These are phyloP conservation scores for Breynia disticha DNA, from an alignment of 441 rosid genomes.

Conservation along the genomic window DNA sequence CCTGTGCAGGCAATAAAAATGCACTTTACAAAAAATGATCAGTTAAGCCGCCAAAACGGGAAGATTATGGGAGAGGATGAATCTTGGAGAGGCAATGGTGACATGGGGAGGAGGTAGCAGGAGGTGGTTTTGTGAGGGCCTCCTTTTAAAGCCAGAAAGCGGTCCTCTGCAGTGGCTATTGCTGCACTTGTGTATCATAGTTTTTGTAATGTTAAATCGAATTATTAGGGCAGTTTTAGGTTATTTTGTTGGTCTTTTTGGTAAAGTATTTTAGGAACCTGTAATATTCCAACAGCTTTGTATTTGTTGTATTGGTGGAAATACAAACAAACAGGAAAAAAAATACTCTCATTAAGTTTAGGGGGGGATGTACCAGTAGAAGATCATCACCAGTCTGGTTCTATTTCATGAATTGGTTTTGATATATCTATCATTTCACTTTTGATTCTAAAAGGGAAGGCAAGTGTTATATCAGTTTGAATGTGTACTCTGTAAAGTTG, in stretches of 20 bases:
- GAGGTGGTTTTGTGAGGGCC: too few relatives aligned
- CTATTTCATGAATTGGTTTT: too few relatives aligned
- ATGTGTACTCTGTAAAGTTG: too few relatives aligned
- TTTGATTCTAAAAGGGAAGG: too few relatives aligned
- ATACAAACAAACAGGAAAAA: conserved; percentile 20
- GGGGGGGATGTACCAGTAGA: neutral
- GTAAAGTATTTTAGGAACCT: conserved; percentile 26
- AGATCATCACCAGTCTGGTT: too few relatives aligned
- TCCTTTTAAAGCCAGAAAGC: too few relatives aligned
- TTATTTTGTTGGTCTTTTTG: conserved; percentile 28
- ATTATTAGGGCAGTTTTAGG: conserved; percentile 35
- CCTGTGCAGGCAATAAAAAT: conserved; percentile 50
- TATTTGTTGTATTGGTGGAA: conserved; percentile 48
- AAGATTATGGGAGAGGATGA: conserved; percentile 42
- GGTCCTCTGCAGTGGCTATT: too few relatives aligned
- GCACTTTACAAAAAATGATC: conserved; percentile 44
- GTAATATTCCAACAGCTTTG: conserved; percentile 39
- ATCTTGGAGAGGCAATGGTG: conserved; percentile 51
- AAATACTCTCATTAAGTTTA: conserved; percentile 38
- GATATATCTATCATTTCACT: too few relatives aligned
- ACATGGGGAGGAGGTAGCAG: conserved; percentile 52
- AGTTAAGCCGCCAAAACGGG: conserved; percentile 35
- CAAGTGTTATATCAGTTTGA: too few relatives aligned
- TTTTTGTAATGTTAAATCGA: conserved; percentile 34
- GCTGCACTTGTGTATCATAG: conserved; percentile 53